Base-by-base conservation (phyloP, 805 yeast species). In the Cyberlindnera saturnus region DNA sequence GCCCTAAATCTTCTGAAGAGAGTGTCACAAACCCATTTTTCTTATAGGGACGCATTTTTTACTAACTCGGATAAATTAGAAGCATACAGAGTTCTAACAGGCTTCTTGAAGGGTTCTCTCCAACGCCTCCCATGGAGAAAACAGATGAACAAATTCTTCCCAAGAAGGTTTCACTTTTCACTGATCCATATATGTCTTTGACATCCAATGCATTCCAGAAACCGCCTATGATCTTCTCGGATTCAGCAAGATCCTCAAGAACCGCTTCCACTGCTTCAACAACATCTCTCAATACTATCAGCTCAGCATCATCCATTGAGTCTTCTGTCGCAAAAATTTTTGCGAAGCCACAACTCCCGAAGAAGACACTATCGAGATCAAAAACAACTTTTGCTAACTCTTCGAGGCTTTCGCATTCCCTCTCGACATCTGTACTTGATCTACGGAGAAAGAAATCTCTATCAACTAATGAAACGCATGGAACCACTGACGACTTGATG, bases 261-360 rank as follows among this genome's bases (percentile, higher is more conserved):
- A 48, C 61, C 3, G 47, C 55, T 1, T 56, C 61, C 3, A 50
- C 43, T 18, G 44, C 56, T 9, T 54, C 59, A 8, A 52, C 51
- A 16, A 47, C 58, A 5, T 52, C 59, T 1, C 36, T 48, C 8
- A 47, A 47, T 10, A 56, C 62, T 10, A 20, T 48, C 26, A 49
- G 54, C 20, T 57, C 62, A 4, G 28, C 52, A 32, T 56, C 61
- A 11, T 50, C 58, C 28, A 38, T 43, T 4, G 59, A 51, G 5
- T 19, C 49, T 8, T 34, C 44, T 16, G 34, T 39, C 35, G 29
- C 49, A 26, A 19, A 45, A 15, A 19, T 44, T 15, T 36, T 39
- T 36, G 32, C 41, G 15, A 44, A 44, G 23, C 40, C 45, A 23
- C 47, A 36, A 32, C 45, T 48, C n/a, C 40, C 37, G 5, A 32